Base-by-base conservation (phyloP, 2,329 filamentous ascomycete species). In the Paraconiothyrium brasiliense region DNA sequence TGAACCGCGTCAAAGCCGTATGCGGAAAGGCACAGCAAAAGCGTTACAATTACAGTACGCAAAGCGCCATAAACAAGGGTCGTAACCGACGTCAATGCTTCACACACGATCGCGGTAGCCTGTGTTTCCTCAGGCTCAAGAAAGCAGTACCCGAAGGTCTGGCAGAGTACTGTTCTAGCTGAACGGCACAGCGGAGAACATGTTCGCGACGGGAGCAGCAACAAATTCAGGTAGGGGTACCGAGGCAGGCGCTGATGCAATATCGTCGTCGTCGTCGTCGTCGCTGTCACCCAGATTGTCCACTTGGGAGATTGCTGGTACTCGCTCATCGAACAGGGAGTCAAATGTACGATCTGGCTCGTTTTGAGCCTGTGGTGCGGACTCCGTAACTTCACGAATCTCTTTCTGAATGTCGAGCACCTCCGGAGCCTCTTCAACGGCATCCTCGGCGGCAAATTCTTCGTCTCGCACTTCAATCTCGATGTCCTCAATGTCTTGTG, bases 341-440 rank as follows among this genome's bases (percentile, higher is more conserved):
- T 35, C 16, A 6, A 11, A 35, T 20, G 27, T 34, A 16, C 10
- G 47, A 2, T n/a, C 24, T 34, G 24, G 27, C 4, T 49, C 47
- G 14, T 37, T 37, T 14, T 47, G n/a, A n/a, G 16, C 13, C 35
- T 54, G 47, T 13, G 27, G 30, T 13, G 47, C 16, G 13, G 47
- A 34, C 47, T 51, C 30, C 11, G 48, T 51, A 9, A 51, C n/a
- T 16, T 51, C 48, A 7, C n/a, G 16, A 14, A 51, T 51, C 48
- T 51, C 48, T 37, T 37, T 32, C 4, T 20, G 32, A 27, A 51
- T 35, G 48, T 51, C 48, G 48, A 51, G 48, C 48, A 14, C 48
- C 10, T 32, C 46, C 2, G 30, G 14, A 10, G 30, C 32, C 13
- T 22, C 32, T 11, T 51, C n/a, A 9, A 20, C 16, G 35, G 13